phyloP scores from a whole-genome alignment of 2,329 filamentous ascomycete species.

The Aspergillus sp. region DNA sequence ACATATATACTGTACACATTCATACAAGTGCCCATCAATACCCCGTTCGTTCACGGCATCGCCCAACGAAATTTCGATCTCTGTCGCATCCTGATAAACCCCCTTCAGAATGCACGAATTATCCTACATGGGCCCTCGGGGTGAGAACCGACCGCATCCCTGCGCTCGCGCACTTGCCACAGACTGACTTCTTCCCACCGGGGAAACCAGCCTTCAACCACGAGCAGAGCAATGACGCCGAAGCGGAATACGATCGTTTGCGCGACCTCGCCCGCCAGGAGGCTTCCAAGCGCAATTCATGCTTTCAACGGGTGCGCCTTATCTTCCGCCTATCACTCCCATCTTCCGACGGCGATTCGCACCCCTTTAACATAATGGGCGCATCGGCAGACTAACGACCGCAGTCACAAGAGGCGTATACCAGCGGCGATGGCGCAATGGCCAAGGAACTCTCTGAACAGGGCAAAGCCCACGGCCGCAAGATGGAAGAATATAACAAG shows the following conservation, averaged over 20 bases:
- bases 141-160: conserved; percentile 22
- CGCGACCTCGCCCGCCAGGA: conserved; percentile 79
- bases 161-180: not conserved
- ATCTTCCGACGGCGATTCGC: not conserved
- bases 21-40: too few relatives aligned
- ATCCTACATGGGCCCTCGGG: conserved; percentile 40
- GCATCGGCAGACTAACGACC: not conserved
- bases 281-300: conserved; percentile 71
- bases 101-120: conserved; percentile 38
- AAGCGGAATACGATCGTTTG: conserved; percentile 89
- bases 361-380: not conserved
- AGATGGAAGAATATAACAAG: conserved; percentile 85
- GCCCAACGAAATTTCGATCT: too few relatives aligned
- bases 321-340: not conserved
- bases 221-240: conserved; percentile 62
- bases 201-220: conserved; percentile 68
- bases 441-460: conserved; percentile 83
- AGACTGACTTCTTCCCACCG: conserved; percentile 4
- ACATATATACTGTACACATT: too few relatives aligned
- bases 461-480: conserved; percentile 76
- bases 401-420: conserved; percentile 76
- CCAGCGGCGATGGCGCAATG: conserved; percentile 73
- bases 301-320: conserved; percentile 63
- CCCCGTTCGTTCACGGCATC: too few relatives aligned
- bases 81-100: not conserved